Conservation (phyloP, 192 early-diverging fungal genomes). For the Entomortierella chlamydospora region DNA sequence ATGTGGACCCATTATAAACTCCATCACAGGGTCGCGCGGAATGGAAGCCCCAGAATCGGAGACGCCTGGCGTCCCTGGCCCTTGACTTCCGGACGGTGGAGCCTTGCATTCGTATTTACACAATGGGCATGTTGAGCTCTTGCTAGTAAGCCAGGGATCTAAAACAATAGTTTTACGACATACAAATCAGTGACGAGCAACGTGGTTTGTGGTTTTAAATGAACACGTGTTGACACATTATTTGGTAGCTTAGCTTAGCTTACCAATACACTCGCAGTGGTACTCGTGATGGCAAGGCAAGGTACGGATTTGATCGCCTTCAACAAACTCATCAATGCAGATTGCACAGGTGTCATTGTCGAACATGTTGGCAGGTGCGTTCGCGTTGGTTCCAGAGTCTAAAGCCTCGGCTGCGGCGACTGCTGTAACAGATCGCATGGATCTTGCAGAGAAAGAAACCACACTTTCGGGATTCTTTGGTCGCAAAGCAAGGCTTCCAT, state of each 20-base stretch:
- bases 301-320: constrained; percentile 45
- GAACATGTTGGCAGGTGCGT: background rate
- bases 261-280: constrained; percentile 57
- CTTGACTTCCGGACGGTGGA: background rate
- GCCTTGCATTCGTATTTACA: constrained; percentile 54
- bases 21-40: constrained; percentile 41
- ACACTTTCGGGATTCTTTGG: background rate
- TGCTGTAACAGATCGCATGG: constrained; percentile 29
- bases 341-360: constrained; percentile 56
- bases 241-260: too few species aligned
- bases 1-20: constrained; percentile 43
- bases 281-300: constrained; percentile 55
- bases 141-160: constrained; percentile 57
- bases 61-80: background rate
- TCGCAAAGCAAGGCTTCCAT: background rate
- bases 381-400: background rate
- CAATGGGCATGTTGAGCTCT: constrained; percentile 56
- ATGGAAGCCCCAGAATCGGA: background rate
- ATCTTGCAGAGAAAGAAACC: constrained; percentile 6
- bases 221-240: too few species aligned
- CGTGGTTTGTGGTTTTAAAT: too few species aligned
- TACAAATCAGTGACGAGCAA: too few species aligned
- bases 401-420: constrained; percentile 33
- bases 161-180: too few species aligned
- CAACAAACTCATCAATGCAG: constrained; percentile 55